Evolutionary conservation across 2,329 filamentous ascomycete species (phyloP).

Genomic region (Microsporum canis): DNA sequence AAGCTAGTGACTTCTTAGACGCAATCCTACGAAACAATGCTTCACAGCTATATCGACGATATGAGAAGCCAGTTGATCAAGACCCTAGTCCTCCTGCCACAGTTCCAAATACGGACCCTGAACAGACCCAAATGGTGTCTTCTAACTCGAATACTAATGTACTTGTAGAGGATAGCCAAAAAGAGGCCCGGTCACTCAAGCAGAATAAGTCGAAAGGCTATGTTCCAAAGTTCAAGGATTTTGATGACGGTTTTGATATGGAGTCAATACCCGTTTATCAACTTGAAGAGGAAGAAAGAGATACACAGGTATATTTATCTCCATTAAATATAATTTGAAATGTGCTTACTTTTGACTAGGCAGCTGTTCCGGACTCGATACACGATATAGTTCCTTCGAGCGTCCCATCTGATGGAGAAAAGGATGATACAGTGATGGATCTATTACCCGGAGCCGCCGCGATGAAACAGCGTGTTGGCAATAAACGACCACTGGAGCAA

Average conservation of each 20-base stretch:
- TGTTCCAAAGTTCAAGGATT: slow-evolving; percentile 56
- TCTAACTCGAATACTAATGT: neutral
- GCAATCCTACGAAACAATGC: slow-evolving; percentile 75
- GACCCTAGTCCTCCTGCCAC: slow-evolving; percentile 3
- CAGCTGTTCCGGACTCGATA: slow-evolving; percentile 11
- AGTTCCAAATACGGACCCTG: slow-evolving; percentile 6
- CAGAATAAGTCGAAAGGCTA: slow-evolving; percentile 22
- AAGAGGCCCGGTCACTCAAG: slow-evolving; percentile 15
- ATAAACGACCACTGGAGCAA: slow-evolving; percentile 37
- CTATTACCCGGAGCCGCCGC: slow-evolving; percentile 66
- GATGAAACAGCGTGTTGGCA: slow-evolving; percentile 66
- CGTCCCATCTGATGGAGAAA: slow-evolving; percentile 21
- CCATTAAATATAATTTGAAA: neutral
- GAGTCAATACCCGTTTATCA: slow-evolving; percentile 29
- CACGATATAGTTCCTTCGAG: slow-evolving; percentile 17
- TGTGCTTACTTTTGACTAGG: slow-evolving; percentile 6
- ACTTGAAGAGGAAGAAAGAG: slow-evolving; percentile 19
- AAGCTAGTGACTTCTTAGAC: slow-evolving; percentile 86
- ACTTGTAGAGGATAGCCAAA: slow-evolving; percentile 12
- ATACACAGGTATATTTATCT: slow-evolving; percentile 10
- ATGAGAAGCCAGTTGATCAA: slow-evolving; percentile 28
- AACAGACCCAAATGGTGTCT: neutral
- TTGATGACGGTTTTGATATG: slow-evolving; percentile 50
- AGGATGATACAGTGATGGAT: slow-evolving; percentile 53
- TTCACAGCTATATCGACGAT: slow-evolving; percentile 54